Percentiles rank a stretch among this genome's conserved stretches.
Conservation (phyloP, 352 stramenopile genomes). For the Phytophthora palmivora region DNA sequence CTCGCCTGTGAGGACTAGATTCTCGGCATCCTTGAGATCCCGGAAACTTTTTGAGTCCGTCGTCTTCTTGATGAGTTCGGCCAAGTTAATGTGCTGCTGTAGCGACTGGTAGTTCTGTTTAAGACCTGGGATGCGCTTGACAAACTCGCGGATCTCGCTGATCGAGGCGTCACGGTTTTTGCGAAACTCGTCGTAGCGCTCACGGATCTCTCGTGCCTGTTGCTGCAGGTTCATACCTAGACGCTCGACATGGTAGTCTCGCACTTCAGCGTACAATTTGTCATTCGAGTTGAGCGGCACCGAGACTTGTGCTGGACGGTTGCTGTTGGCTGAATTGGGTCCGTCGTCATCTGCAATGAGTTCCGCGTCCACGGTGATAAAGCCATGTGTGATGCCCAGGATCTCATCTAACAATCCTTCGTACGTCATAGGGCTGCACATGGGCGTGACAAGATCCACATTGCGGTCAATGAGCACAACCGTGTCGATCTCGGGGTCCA, state of each 20-base stretch:
- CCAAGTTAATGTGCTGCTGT: constrained; percentile 97
- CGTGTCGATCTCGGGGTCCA: constrained; percentile 93
- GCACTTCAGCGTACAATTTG: constrained; percentile 95
- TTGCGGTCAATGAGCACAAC: constrained; percentile 95
- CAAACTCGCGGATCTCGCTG: constrained; percentile 98
- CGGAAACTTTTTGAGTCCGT: constrained; percentile 95
- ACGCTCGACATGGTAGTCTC: constrained; percentile 97
- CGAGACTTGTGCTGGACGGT: constrained; percentile 79
- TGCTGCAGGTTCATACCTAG: constrained; percentile 97
- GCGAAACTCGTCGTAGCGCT: constrained; percentile 95
- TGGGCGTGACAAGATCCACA: constrained; percentile 95
- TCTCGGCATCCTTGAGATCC: constrained; percentile 95
- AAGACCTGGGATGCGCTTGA: constrained; percentile 96
- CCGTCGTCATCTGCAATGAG: constrained; percentile 79
- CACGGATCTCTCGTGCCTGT: constrained; percentile 94
- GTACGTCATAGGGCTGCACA: constrained; percentile 97
- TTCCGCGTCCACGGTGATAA: constrained; percentile 81
- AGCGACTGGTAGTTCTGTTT: constrained; percentile 96
- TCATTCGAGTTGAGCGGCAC: constrained; percentile 96
- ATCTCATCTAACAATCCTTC: constrained; percentile 97
- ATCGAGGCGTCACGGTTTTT: constrained; percentile 97
- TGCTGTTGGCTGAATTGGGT: constrained; percentile 33
- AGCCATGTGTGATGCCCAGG: constrained; percentile 94
- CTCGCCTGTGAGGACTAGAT: constrained; percentile 96
- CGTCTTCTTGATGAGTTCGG: constrained; percentile 95